Conservation (phyloP, 495 filamentous ascomycete genomes). For the Lasiosphaeris hirsuta region DNA sequence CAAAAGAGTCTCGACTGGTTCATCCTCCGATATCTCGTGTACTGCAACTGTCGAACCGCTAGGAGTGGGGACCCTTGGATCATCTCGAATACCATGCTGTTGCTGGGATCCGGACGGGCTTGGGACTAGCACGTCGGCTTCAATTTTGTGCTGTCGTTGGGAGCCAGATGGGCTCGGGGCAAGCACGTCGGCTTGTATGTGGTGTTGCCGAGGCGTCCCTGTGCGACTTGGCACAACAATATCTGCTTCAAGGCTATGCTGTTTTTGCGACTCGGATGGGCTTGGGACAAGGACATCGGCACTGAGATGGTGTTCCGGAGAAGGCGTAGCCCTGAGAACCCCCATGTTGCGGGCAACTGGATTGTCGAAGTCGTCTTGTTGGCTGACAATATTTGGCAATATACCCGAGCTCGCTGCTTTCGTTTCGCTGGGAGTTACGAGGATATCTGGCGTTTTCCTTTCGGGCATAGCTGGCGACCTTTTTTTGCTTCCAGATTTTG, state of each 20-base stretch:
- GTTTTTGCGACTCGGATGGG: not conserved
- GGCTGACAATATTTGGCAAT: too few species aligned
- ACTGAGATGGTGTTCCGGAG: conserved; percentile 6
- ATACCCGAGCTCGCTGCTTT: too few species aligned
- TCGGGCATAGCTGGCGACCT: too few species aligned
- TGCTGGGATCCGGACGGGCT: not conserved
- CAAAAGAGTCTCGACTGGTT: not conserved
- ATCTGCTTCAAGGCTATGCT: conserved; percentile 3
- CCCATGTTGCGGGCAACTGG: not conserved
- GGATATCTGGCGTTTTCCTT: too few species aligned
- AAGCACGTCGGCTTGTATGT: too few species aligned
- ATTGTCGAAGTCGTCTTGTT: not conserved
- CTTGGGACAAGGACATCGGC: conserved; percentile 7
- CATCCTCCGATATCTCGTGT: conserved; percentile 9
- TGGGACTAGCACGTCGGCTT: not conserved
- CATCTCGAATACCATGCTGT: not conserved
- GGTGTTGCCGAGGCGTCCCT: too few species aligned
- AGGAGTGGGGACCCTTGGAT: not conserved
- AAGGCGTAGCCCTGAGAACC: not conserved
- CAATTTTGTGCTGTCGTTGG: not conserved
- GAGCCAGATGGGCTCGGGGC: too few species aligned
- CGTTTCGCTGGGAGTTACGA: too few species aligned
- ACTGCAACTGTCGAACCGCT: not conserved
- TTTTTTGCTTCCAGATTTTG: too few species aligned
- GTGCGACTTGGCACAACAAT: not conserved